Base-by-base conservation (phyloP, 73 alveolate genomes). In the Stentor coeruleus region DNA sequence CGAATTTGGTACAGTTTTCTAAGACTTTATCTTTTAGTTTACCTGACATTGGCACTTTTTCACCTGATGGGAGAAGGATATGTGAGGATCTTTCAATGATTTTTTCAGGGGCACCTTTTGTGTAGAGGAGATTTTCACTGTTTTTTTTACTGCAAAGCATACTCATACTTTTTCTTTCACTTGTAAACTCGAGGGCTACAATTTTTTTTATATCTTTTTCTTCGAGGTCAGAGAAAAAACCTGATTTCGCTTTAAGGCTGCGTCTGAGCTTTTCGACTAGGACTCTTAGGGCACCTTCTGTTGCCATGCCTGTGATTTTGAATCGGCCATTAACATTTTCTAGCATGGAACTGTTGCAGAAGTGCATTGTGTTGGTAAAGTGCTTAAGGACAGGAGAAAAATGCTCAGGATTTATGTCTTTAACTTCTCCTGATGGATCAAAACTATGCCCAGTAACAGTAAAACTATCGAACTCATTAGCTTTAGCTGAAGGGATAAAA, bases 81-180 rank as follows among this genome's bases (percentile, higher is more conserved):
- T 57, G 58, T 58, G 85, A 42, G 88, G 89, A 82, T 55, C 90
- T 59, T 60, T 82, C 85, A 11, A 86, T 74, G 57, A 86, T 74
- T 77, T 77, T 74, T 55, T 86, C 92, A 0, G 92, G 92, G 35
- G 92, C 92, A 3, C 93, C 93, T 59, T 87, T 87, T 35, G 83
- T 86, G 42, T 94, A 93, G 3, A 97, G 92, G 15, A 89, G 80
- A 91, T 95, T 94, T 30, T 86, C 96, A 74, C 91, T 88, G n/a
- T n/a, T n/a, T 39, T 81, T 39, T 0, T 41, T 76, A 2, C 60
- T 37, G 49, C 93, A 95, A 42, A 98, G 95, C 3, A 94, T 95
- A 38, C 98, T 88, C 99, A 98, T 97, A 86, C 96, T 90, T 93
- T 98, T 97, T 87, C 99, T 95, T 81, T 97, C 99, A 6, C 97